A percentile compares a stretch with the other conserved stretches of the same genome.
phyloP scores from a whole-genome alignment of 805 yeast species.

The Starmerella khaoyaiensis region DNA sequence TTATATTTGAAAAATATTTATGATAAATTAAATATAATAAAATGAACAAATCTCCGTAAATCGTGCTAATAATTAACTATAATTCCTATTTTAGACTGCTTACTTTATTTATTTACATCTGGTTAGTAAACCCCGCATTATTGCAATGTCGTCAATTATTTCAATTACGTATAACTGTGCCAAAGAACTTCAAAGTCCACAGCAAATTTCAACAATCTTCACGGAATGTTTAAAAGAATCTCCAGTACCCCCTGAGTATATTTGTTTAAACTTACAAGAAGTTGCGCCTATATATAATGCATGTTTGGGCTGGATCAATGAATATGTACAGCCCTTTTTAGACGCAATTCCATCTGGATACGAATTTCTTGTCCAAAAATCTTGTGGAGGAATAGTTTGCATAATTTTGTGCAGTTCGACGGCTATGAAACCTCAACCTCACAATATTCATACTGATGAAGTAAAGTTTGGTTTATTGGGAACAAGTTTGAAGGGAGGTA shows the following conservation, averaged over 20 bases:
- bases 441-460: slow-evolving; percentile 3
- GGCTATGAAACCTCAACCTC: slow-evolving; percentile 12
- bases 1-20: no score
- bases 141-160: slow-evolving; percentile 5
- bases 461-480: slow-evolving; percentile 38
- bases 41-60: no score
- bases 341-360: slow-evolving; percentile 22
- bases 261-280: slow-evolving; percentile 25
- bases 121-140: no score
- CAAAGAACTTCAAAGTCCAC: neutral
- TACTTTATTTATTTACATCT: no score
- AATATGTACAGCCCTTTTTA: slow-evolving; percentile 22
- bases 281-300: slow-evolving; percentile 27
- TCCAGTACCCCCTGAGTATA: neutral
- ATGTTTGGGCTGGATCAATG: slow-evolving; percentile 20
- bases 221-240: neutral
- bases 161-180: slow-evolving; percentile 3
- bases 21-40: no score
- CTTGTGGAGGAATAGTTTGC: slow-evolving; percentile 27
- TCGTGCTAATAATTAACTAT: no score
- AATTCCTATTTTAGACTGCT: no score
- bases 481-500: slow-evolving; percentile 66
- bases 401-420: no score
- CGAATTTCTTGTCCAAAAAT: slow-evolving; percentile 14
- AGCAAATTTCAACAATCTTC: neutral